A percentile compares a stretch with the other conserved stretches of the same genome.
Conservation (phyloP, 2,329 filamentous ascomycete species). For the Aspergillus pseudotamarii region DNA sequence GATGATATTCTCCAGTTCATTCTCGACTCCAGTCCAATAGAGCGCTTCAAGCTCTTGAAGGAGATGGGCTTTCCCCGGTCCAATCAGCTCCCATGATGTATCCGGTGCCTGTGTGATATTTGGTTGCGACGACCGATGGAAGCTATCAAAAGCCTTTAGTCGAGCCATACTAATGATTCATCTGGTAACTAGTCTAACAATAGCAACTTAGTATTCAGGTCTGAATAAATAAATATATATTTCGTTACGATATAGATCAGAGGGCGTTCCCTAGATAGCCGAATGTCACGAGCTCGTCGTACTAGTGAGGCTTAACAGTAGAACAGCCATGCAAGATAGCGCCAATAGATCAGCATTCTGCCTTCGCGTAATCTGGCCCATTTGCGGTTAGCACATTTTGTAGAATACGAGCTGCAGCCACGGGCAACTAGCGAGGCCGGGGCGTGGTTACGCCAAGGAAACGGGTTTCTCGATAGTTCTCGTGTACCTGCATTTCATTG, state of each 20-base stretch:
- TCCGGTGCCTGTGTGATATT: slow-evolving; percentile 3
- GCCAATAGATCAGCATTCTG: not conserved
- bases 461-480: not conserved
- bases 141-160: not conserved
- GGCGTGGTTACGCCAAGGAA: not conserved
- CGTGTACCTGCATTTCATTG: not conserved
- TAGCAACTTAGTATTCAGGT: too few relatives aligned
- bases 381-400: not conserved
- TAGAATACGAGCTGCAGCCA: not conserved
- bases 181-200: not conserved
- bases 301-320: not conserved
- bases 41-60: slow-evolving; percentile 31
- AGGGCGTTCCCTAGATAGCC: not conserved
- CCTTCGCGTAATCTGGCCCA: not conserved
- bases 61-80: slow-evolving; percentile 19
- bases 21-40: slow-evolving; percentile 43
- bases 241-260: not conserved
- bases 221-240: not conserved
- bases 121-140: not conserved
- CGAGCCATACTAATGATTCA: not conserved
- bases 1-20: slow-evolving; percentile 41
- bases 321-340: not conserved
- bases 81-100: slow-evolving; percentile 13
- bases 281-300: not conserved
- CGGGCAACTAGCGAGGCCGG: not conserved